phyloP scores from a whole-genome alignment of 2,329 filamentous ascomycete genomes.

The Diaporthe velutina region DNA sequence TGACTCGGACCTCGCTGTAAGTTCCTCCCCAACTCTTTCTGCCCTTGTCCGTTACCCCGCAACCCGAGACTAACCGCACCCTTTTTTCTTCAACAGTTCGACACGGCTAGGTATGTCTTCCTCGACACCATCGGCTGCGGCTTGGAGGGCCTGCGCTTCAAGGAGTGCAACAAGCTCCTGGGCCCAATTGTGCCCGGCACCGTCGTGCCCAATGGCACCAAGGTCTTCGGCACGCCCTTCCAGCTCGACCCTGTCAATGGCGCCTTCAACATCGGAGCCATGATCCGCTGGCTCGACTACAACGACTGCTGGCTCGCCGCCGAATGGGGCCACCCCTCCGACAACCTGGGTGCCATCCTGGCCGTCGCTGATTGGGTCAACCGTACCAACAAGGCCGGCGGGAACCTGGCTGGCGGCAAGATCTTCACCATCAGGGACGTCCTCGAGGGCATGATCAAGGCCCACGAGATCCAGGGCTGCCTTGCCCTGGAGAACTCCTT shows the following conservation, averaged over 20 bases:
- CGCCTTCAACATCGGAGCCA: slow-evolving; percentile 98
- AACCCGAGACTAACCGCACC: slow-evolving; percentile 42
- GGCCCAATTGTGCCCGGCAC: slow-evolving; percentile 94
- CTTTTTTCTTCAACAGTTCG: slow-evolving; percentile 70
- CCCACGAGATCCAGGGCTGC: slow-evolving; percentile 98
- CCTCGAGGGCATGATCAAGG: slow-evolving; percentile 98
- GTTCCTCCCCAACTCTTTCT: not conserved
- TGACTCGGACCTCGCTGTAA: slow-evolving; percentile 91
- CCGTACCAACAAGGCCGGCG: slow-evolving; percentile 82
- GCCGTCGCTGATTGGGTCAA: slow-evolving; percentile 98
- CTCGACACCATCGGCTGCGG: slow-evolving; percentile 97
- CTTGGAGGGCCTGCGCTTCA: slow-evolving; percentile 94
- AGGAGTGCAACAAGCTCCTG: slow-evolving; percentile 94
- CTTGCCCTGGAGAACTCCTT: slow-evolving; percentile 97
- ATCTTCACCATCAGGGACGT: slow-evolving; percentile 91
- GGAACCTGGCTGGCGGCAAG: slow-evolving; percentile 88
- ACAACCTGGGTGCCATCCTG: slow-evolving; percentile 97
- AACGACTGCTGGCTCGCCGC: slow-evolving; percentile 99
- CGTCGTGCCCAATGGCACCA: slow-evolving; percentile 89
- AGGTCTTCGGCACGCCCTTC: slow-evolving; percentile 91
- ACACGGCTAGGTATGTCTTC: slow-evolving; percentile 96
- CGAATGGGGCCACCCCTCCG: slow-evolving; percentile 98
- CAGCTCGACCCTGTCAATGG: slow-evolving; percentile 95
- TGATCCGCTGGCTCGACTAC: slow-evolving; percentile 99
- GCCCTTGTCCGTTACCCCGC: slow-evolving; percentile 22